phyloP scores from a whole-genome alignment of 2,329 filamentous ascomycete genomes.

The Chaetothyriales sp. region DNA sequence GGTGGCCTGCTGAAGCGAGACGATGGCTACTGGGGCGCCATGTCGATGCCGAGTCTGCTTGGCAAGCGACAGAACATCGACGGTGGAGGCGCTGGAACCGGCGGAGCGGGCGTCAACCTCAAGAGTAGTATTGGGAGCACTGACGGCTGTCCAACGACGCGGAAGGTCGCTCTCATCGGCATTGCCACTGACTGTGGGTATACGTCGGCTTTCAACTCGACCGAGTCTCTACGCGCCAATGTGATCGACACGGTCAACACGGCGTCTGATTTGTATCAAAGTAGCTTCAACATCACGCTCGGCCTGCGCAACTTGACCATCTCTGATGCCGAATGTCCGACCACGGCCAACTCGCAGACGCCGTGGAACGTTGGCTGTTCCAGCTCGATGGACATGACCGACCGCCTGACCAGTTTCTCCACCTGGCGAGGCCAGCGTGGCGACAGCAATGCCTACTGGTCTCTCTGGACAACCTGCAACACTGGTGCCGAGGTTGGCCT shows the following conservation, averaged over 20 bases:
- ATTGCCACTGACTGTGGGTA: conserved; percentile 91
- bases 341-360: conserved; percentile 49
- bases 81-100: conserved; percentile 47
- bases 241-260: conserved; percentile 74
- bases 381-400: conserved; percentile 48
- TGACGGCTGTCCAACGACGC: conserved; percentile 73
- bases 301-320: conserved; percentile 78
- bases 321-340: conserved; percentile 60
- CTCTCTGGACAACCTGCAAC: conserved; percentile 65
- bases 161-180: conserved; percentile 81
- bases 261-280: conserved; percentile 78
- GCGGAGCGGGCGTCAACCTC: conserved; percentile 70
- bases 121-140: conserved; percentile 65
- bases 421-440: conserved; percentile 64
- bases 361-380: conserved; percentile 76
- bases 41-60: conserved; percentile 53
- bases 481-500: conserved; percentile 77
- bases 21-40: conserved; percentile 43
- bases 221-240: conserved; percentile 53
- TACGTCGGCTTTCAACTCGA: conserved; percentile 54
- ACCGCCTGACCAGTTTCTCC: conserved; percentile 77
- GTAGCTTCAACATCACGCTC: conserved; percentile 85
- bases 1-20: conserved; percentile 34
- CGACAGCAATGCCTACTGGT: conserved; percentile 89
- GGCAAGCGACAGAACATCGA: conserved; percentile 54